Conservation (phyloP, 768 basidiomycete genomes). For the Xerocomellus dryophilus region DNA sequence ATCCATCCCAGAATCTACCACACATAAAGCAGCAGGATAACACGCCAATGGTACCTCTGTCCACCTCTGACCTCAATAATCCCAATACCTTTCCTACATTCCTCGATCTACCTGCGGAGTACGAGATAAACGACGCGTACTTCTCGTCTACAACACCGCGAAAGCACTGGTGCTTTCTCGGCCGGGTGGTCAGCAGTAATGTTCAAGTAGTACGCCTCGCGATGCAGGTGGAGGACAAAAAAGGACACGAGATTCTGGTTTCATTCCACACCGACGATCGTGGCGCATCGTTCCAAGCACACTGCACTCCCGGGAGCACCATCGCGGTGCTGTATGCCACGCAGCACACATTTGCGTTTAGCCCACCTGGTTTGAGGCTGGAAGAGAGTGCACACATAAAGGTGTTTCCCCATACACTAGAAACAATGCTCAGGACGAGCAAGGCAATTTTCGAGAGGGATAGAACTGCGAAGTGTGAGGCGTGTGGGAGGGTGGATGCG, state of each 20-base stretch:
- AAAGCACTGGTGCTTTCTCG: conserved; percentile 33
- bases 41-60: conserved; percentile 18
- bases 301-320: conserved; percentile 28
- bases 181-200: conserved; percentile 23
- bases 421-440: conserved; percentile 27
- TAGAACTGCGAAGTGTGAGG: conserved; percentile 21
- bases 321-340: conserved; percentile 32
- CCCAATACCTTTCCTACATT: conserved; percentile 25
- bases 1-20: background rate
- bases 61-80: conserved; percentile 29
- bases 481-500: conserved; percentile 17
- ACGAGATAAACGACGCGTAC: conserved; percentile 15
- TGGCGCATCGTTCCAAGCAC: conserved; percentile 20
- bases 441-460: conserved; percentile 18
- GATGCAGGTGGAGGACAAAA: conserved; percentile 30
- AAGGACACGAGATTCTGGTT: conserved; percentile 23
- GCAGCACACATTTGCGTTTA: conserved; percentile 30
- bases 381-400: conserved; percentile 25
- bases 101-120: conserved; percentile 22
- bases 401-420: conserved; percentile 27
- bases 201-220: conserved; percentile 26
- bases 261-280: conserved; percentile 34
- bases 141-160: conserved; percentile 25
- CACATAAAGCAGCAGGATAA: background rate
- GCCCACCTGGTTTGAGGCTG: conserved; percentile 28